Conservation (phyloP, 768 basidiomycete genomes). For the Royoungia palumana region DNA sequence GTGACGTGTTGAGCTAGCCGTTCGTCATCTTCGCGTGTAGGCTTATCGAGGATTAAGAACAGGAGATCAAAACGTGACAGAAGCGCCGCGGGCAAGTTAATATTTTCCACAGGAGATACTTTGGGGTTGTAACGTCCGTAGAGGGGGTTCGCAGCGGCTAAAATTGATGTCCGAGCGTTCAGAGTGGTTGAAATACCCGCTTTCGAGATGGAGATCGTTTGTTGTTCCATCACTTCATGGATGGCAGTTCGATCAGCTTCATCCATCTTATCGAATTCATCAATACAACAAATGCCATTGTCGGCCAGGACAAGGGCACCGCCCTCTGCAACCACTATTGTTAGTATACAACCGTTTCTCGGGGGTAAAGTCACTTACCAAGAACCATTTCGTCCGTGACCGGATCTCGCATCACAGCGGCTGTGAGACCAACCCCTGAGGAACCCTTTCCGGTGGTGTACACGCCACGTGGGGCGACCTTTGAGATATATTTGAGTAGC, state of each 20-base stretch:
- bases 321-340: conserved; percentile 63
- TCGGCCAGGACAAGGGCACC: conserved; percentile 98
- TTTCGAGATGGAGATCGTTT: conserved; percentile 99
- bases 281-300: conserved; percentile 99
- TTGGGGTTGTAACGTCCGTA: conserved; percentile 99
- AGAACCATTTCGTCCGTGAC: conserved; percentile 99
- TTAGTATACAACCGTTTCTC: conserved; percentile 7
- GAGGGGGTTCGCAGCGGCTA: conserved; percentile 96
- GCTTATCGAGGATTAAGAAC: conserved; percentile 96
- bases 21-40: conserved; percentile 92
- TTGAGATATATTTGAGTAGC: conserved; percentile 95
- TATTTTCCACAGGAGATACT: conserved; percentile 97
- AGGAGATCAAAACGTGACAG: conserved; percentile 95
- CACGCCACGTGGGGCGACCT: conserved; percentile 94
- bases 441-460: conserved; percentile 99
- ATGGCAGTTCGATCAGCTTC: conserved; percentile 96
- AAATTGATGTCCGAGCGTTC: conserved; percentile 95
- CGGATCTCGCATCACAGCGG: conserved; percentile 98
- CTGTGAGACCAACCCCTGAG: conserved; percentile 97
- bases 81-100: conserved; percentile 96
- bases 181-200: conserved; percentile 98
- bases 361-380: conserved; percentile 52
- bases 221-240: conserved; percentile 99
- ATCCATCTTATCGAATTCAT: conserved; percentile 99
- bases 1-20: conserved; percentile 96